Percentiles rank a stretch among this genome's conserved stretches.
These are phyloP conservation scores for Antitrichia curtipendula DNA, from an alignment of 225 moss, liverwort and hornwort species.

Conservation along the genomic window DNA sequence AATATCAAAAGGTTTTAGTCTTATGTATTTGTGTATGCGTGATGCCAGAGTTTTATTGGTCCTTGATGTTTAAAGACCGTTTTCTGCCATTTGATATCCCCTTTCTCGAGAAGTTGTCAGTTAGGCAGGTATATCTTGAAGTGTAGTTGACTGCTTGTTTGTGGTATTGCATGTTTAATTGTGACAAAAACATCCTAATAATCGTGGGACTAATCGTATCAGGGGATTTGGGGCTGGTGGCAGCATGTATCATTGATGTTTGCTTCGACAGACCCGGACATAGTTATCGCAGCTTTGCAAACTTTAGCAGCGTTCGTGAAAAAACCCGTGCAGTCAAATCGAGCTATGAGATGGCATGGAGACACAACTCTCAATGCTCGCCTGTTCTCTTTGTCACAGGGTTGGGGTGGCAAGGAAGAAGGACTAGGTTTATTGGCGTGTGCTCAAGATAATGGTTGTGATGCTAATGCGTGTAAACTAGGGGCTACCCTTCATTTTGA, in stretches of 20 bases:
- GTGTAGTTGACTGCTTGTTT: neutral
- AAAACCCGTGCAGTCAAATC: slow-evolving; percentile 81
- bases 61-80: neutral
- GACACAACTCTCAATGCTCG: slow-evolving; percentile 88
- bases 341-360: slow-evolving; percentile 97
- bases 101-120: neutral
- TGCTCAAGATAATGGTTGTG: slow-evolving; percentile 72
- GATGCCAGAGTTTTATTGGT: neutral
- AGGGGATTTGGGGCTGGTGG: slow-evolving; percentile 28
- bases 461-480: slow-evolving; percentile 66
- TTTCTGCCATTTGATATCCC: neutral
- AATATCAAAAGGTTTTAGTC: neutral
- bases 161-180: neutral
- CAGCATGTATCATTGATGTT: slow-evolving; percentile 93
- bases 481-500: slow-evolving; percentile 96
- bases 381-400: slow-evolving; percentile 93
- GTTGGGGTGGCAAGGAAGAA: slow-evolving; percentile 99
- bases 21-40: neutral
- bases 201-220: neutral
- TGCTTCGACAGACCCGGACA: slow-evolving; percentile 88
- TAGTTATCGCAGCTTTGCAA: slow-evolving; percentile 87
- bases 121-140: neutral
- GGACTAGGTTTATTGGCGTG: slow-evolving; percentile 86
- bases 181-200: neutral
- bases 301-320: slow-evolving; percentile 95